These are phyloP conservation scores for Plectosphaerella cucumerina DNA, from an alignment of 2,329 filamentous ascomycete species.

Conservation along the genomic window DNA sequence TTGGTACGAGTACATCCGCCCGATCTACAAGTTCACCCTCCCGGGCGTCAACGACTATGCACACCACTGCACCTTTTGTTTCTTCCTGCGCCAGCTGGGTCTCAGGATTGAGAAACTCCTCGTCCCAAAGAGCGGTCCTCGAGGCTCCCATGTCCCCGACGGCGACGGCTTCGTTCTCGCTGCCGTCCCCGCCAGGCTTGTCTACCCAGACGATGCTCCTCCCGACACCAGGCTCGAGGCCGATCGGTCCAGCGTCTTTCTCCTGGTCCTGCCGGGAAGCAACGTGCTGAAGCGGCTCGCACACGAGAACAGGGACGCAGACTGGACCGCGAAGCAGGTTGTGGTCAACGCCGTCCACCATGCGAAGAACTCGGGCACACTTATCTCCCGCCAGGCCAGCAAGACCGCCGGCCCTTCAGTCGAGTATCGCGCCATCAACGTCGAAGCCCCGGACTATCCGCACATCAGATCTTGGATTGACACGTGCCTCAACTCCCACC, in stretches of 20 bases:
- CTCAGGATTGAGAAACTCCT: neutral
- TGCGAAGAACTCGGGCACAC: neutral
- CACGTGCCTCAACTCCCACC: neutral
- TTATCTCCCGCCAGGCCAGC: neutral
- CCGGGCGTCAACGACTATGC: neutral
- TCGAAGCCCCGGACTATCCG: neutral
- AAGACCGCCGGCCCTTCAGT: neutral
- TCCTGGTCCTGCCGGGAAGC: neutral
- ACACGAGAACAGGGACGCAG: neutral
- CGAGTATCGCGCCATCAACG: neutral
- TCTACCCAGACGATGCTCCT: neutral
- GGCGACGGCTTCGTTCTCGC: neutral
- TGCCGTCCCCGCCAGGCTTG: neutral
- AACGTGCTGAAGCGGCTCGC: neutral
- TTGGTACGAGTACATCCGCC: constrained; percentile 4
- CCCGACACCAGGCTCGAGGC: neutral
- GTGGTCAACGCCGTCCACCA: neutral
- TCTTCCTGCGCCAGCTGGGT: constrained; percentile 1
- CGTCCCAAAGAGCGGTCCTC: neutral
- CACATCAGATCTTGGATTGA: constrained; percentile 1
- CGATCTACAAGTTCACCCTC: neutral
- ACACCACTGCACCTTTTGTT: neutral
- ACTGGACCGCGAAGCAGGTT: neutral
- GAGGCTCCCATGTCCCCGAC: neutral
- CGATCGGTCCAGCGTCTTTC: neutral